Conservation (phyloP, 106 monocot genomes). For the Apostasia shenzhenica region DNA sequence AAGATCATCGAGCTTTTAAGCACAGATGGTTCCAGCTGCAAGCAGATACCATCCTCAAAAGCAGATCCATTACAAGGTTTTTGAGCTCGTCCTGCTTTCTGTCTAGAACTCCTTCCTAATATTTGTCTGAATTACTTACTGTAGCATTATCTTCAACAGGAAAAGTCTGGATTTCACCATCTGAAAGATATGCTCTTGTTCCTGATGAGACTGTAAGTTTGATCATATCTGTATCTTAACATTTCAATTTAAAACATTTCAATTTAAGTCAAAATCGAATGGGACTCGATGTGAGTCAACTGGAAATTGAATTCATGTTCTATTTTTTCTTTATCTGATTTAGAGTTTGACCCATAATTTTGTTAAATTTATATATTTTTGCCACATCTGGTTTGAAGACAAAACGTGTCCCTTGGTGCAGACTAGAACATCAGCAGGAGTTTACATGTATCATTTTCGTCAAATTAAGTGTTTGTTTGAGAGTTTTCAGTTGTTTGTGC, state of each 20-base stretch:
- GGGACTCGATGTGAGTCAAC: background rate
- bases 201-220: conserved; percentile 85
- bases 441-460: background rate
- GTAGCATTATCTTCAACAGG: conserved; percentile 34
- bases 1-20: conserved; percentile 22
- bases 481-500: conserved; percentile 1
- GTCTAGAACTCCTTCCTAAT: background rate
- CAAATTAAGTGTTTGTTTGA: background rate
- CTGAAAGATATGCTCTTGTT: conserved; percentile 93
- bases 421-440: background rate
- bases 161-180: conserved; percentile 84
- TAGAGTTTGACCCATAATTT: background rate
- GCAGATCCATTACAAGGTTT: conserved; percentile 43
- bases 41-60: conserved; percentile 57
- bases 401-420: too few species aligned
- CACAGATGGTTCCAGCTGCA: conserved; percentile 41
- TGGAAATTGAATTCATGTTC: background rate
- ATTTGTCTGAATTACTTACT: conserved; percentile 9
- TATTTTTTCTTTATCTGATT: background rate
- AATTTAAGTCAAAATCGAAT: background rate
- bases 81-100: conserved; percentile 1
- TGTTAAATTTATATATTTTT: background rate
- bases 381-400: background rate
- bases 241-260: background rate
- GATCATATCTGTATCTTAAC: background rate